Conservation (phyloP, 2,329 filamentous ascomycete genomes). For the Plectosphaerella cucumerina region DNA sequence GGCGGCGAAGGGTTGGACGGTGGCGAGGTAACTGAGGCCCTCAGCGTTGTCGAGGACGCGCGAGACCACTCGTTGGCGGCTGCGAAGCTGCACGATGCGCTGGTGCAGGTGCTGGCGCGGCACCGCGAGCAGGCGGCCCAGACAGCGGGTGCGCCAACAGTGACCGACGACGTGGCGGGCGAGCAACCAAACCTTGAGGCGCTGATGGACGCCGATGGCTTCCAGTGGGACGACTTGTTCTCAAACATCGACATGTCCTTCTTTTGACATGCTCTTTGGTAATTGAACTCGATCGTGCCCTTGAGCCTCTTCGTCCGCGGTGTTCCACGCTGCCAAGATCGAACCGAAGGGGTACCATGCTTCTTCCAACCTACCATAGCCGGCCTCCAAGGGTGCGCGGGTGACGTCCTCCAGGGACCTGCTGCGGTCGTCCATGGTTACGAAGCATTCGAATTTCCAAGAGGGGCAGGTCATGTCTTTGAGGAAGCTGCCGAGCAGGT, state of each 20-base stretch:
- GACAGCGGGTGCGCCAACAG: background rate
- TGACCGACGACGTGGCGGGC: background rate
- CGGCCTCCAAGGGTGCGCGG: too few species aligned
- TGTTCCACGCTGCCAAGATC: background rate
- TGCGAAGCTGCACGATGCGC: conserved; percentile 14
- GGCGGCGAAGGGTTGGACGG: conserved; percentile 5
- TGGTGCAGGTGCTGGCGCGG: conserved; percentile 16
- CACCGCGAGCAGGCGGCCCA: conserved; percentile 4
- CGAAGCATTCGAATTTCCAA: too few species aligned
- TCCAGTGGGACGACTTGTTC: conserved; percentile 3
- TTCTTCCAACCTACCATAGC: too few species aligned
- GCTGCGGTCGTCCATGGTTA: too few species aligned
- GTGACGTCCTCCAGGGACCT: too few species aligned
- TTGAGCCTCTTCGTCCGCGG: too few species aligned
- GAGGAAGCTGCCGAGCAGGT: too few species aligned
- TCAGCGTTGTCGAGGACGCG: conserved; percentile 15
- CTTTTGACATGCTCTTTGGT: background rate
- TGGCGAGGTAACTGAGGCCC: conserved; percentile 12
- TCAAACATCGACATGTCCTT: background rate
- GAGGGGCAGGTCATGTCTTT: too few species aligned
- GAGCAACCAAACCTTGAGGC: background rate
- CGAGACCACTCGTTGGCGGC: conserved; percentile 12
- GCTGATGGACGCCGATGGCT: background rate
- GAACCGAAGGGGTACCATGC: background rate
- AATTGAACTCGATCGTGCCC: too few species aligned